Evolutionary conservation across 306 rosid species (phyloP), one percentile per base, ranked within the genome.

Genomic region (Trifolium dubium): DNA sequence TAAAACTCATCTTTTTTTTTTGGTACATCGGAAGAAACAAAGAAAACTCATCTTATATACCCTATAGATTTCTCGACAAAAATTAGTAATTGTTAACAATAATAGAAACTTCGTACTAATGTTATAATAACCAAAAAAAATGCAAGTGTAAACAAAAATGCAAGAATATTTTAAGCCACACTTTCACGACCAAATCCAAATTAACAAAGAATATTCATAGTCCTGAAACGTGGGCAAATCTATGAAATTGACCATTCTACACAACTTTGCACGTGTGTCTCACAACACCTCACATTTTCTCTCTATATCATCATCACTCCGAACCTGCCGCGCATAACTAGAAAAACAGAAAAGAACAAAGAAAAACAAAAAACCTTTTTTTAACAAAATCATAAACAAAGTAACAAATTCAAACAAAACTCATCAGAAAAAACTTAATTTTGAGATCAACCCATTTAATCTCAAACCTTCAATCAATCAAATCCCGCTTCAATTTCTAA

Each of bases 261-360:
- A 34, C 46, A 13, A 62, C 4, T 8, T 8, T 8, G 5, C 47
- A 76, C 80, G 80, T 76, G 80, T 56, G 69, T 13, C 69, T 61
- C 61, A 67, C 75, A 56, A 2, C 5, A 19, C 80, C 75, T 43
- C 62, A 46, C 59, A 67, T 6, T 56, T 50, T 74, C n/a, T 8
- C 14, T 8, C 14, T 69, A 65, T 71, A 46, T 70, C 46, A 10
- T 13, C n/a, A 28, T 37, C 28, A 17, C 56, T 41, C 81, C 66
- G 50, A 50, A 77, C n/a, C 0, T 43, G 3, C 6, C 72, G 67
- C 17, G 50, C 35, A 49, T 13, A 6, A 62, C 63, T 7, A 17
- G 28, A 32, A 61, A 51, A 61, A 51, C 28, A 14, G 41, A 60
- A 58, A 10, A 13, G 9, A 34, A 32, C 0, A 55, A 9, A 11